These are phyloP conservation scores for Chrysosphaeria jannelii DNA, from an alignment of 2,329 filamentous ascomycete genomes.

Conservation along the genomic window DNA sequence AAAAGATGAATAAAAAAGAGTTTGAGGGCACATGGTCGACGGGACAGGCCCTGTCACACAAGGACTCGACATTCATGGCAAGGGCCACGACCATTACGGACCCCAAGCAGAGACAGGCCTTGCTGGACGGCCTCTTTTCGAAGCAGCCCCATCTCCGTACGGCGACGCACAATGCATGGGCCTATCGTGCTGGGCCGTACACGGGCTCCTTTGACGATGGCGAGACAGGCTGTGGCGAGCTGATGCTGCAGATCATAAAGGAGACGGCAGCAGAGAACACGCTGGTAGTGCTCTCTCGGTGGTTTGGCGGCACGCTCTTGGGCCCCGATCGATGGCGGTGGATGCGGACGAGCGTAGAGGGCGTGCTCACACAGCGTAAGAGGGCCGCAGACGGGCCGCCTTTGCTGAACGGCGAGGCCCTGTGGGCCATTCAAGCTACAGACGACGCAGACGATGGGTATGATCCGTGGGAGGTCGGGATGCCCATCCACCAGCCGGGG, in stretches of 20 bases:
- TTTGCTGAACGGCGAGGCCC: conserved; percentile 17
- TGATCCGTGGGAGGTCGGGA: conserved; percentile 18
- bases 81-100: conserved; percentile 15
- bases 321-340: conserved; percentile 30
- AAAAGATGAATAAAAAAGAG: background rate
- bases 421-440: conserved; percentile 18
- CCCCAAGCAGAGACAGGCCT: conserved; percentile 11
- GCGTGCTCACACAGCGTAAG: conserved; percentile 20
- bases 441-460: too few relatives aligned
- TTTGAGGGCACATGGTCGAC: conserved; percentile 13
- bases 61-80: conserved; percentile 25
- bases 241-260: conserved; percentile 22
- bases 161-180: conserved; percentile 29
- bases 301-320: conserved; percentile 30
- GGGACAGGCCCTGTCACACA: conserved; percentile 19
- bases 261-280: conserved; percentile 19
- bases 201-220: conserved; percentile 28
- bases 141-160: conserved; percentile 18
- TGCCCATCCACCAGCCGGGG: conserved; percentile 49
- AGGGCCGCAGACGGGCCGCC: conserved; percentile 13
- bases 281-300: conserved; percentile 26
- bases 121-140: conserved; percentile 17
- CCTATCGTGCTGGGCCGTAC: conserved; percentile 9
- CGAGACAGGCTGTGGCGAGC: conserved; percentile 25
- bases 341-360: conserved; percentile 24